phyloP scores from a whole-genome alignment of 306 rosid genomes.

The Glycine latifolia region DNA sequence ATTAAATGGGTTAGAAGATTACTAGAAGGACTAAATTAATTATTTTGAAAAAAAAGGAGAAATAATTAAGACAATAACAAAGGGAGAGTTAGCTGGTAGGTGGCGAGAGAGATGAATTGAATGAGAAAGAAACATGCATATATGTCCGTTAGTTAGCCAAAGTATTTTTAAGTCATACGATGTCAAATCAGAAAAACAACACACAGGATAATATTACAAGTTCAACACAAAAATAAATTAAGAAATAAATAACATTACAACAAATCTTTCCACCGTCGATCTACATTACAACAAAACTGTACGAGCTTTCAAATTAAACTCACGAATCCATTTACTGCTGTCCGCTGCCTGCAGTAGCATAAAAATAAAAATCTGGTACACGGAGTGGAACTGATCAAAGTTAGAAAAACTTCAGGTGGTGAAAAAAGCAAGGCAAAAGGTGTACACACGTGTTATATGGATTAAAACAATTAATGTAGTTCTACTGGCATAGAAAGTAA shows the following conservation, averaged over 20 bases:
- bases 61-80: not conserved
- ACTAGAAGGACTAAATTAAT: not conserved
- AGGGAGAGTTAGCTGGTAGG: not conserved
- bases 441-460: not conserved
- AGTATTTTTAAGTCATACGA: no score
- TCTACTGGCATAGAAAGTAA: not conserved
- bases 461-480: not conserved
- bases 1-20: not conserved
- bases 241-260: no score
- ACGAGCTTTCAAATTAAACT: not conserved
- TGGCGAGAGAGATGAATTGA: not conserved
- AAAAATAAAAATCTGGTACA: not conserved
- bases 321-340: not conserved
- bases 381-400: conserved; percentile 16
- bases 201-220: no score
- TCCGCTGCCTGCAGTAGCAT: not conserved
- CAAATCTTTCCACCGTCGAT: no score
- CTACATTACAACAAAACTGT: not conserved
- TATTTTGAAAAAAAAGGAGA: not conserved
- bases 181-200: no score
- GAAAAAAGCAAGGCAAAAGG: not conserved
- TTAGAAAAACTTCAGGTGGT: not conserved
- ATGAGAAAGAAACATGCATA: not conserved
- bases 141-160: no score
- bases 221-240: no score